Percentiles rank a stretch among this genome's conserved stretches.
Evolutionary conservation across 768 basidiomycete genomes (phyloP).

Genomic region (Amanita subjunquillea): DNA sequence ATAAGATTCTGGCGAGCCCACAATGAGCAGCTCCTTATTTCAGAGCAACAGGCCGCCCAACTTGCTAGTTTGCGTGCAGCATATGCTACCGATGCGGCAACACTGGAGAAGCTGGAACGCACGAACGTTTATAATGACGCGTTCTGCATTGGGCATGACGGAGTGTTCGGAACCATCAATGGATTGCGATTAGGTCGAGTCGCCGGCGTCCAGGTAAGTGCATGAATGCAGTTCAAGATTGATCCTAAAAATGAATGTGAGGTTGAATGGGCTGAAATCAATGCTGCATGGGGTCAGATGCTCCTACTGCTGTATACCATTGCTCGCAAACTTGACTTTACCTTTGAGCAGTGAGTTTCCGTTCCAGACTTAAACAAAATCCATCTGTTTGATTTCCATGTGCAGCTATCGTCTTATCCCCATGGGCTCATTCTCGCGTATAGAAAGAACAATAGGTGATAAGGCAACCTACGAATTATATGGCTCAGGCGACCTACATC

Average conservation of each 20-base stretch:
- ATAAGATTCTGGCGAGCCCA: constrained; percentile 74
- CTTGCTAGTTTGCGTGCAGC: constrained; percentile 66
- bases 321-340: constrained; percentile 83
- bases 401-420: constrained; percentile 82
- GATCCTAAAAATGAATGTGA: constrained; percentile 18
- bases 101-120: constrained; percentile 75
- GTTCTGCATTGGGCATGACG: constrained; percentile 92
- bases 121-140: constrained; percentile 96
- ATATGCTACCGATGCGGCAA: constrained; percentile 66
- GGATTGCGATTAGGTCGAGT: constrained; percentile 86
- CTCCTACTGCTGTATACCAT: constrained; percentile 87
- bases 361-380: neutral
- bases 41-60: constrained; percentile 59
- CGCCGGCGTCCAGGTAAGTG: constrained; percentile 63
- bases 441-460: constrained; percentile 75
- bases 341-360: constrained; percentile 65
- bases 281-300: constrained; percentile 97
- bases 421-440: constrained; percentile 90
- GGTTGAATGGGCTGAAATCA: constrained; percentile 99
- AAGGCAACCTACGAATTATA: constrained; percentile 87
- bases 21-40: constrained; percentile 58
- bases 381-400: neutral
- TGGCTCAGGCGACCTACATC: constrained; percentile 86
- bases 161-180: constrained; percentile 96
- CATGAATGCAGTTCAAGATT: neutral